These are phyloP conservation scores for Mycena albidolilacea DNA, from an alignment of 768 basidiomycete genomes.

Conservation along the genomic window DNA sequence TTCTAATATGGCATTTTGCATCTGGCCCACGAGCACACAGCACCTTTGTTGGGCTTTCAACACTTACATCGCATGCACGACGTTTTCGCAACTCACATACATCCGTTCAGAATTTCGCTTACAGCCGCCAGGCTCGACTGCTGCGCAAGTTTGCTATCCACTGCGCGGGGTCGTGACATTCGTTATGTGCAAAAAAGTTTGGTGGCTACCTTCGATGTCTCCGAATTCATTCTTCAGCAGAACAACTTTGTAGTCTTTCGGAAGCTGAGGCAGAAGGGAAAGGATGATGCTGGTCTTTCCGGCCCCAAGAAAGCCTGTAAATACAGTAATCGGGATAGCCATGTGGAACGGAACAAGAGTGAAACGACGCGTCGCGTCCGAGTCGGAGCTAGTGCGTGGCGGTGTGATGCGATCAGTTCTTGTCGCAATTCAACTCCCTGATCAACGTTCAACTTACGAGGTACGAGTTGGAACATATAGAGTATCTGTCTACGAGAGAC, in stretches of 20 bases:
- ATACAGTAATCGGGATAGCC: conserved; percentile 78
- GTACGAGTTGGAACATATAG: too few species aligned
- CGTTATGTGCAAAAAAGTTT: not conserved
- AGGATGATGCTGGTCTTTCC: conserved; percentile 89
- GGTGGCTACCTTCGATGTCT: conserved; percentile 72
- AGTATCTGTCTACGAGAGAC: too few species aligned
- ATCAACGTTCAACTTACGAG: too few species aligned
- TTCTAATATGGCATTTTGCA: conserved; percentile 91
- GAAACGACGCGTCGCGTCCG: not conserved
- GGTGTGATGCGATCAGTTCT: not conserved
- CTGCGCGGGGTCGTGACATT: conserved; percentile 51
- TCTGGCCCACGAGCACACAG: conserved; percentile 94
- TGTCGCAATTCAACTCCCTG: too few species aligned
- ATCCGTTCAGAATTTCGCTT: conserved; percentile 96
- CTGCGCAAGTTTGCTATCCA: conserved; percentile 92
- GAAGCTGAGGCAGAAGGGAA: conserved; percentile 84
- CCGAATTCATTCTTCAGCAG: conserved; percentile 98
- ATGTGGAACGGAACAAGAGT: not conserved
- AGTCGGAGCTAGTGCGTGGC: not conserved
- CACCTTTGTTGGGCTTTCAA: conserved; percentile 66
- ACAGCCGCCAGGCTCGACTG: conserved; percentile 90
- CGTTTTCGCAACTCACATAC: conserved; percentile 73
- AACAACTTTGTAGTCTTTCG: conserved; percentile 89
- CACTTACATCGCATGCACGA: not conserved
- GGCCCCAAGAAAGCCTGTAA: conserved; percentile 94